Percentiles rank a stretch among this genome's conserved stretches.
Evolutionary conservation across 306 rosid genomes (phyloP).

Genomic region (Pueraria montana): DNA sequence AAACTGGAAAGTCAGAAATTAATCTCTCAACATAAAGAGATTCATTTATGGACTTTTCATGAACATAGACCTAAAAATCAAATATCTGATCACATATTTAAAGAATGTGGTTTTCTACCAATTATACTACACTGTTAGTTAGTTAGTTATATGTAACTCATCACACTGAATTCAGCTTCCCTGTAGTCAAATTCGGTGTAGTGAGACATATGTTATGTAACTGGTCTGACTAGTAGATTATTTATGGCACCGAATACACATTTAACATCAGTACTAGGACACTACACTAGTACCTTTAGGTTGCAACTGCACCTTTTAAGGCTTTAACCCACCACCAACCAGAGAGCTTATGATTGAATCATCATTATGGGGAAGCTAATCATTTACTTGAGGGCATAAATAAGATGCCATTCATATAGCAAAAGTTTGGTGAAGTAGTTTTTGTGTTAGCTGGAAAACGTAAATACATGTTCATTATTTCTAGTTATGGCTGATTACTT

Average conservation of each 20-base stretch:
- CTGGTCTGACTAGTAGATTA: neutral
- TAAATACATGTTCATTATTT: neutral
- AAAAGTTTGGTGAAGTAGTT: slow-evolving; percentile 21
- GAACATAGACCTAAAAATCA: too few relatives aligned
- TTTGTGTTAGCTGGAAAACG: slow-evolving; percentile 5
- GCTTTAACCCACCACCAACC: neutral
- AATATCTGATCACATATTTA: too few relatives aligned
- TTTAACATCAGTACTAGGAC: neutral
- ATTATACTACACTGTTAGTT: too few relatives aligned
- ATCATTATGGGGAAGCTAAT: slow-evolving; percentile 30
- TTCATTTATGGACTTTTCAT: too few relatives aligned
- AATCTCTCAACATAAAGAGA: too few relatives aligned
- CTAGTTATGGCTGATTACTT: neutral
- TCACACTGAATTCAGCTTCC: too few relatives aligned
- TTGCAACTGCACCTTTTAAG: slow-evolving; percentile 25
- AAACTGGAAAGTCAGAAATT: too few relatives aligned
- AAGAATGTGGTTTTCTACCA: too few relatives aligned
- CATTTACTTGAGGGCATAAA: slow-evolving; percentile 20
- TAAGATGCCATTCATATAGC: neutral
- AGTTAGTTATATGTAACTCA: too few relatives aligned
- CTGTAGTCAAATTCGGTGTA: neutral
- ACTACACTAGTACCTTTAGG: neutral
- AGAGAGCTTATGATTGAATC: slow-evolving; percentile 33
- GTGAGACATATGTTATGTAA: neutral
- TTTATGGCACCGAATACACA: neutral